Base-by-base conservation (phyloP, 176 grass and related monocot genomes). In the Aegilops umbellulata region DNA sequence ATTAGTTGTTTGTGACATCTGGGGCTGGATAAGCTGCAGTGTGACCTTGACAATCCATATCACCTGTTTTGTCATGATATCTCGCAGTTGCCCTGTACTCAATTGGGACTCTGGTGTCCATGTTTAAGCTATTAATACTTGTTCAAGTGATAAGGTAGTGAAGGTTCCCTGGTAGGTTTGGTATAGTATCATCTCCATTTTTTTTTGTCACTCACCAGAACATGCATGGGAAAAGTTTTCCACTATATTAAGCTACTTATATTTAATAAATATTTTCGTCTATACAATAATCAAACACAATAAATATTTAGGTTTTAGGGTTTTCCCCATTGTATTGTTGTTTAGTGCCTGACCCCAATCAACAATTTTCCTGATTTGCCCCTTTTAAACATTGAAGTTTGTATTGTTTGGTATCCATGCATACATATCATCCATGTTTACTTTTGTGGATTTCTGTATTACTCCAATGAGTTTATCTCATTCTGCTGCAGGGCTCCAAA, bases 1-100 rank as follows among this genome's bases (percentile, higher is more conserved):
- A 73, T 44, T 44, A n/a, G 38, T 46, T 46, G 69, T 73, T 73
- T 73, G 69, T 12, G 41, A 73, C 69, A 72, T 72, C 69, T 72
- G n/a, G 13, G 19, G 22, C 36, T 41, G 36, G 39, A 72, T n/a
- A 72, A 72, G 22, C 13, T 42, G 22, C 36, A 72, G 69, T 72
- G 22, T 72, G 39, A 24, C 22, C 69, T 72, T 14, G 38, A 42
- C 36, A 71, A 42, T 72, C 69, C 35, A 41, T 71, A 35, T 30
- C 22, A 41, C 4, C 4, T 71, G 35, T 71, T 2, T 71, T 71
- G 10, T 41, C 6, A 42, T 10, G 2, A 22, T 25, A 22, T 73
- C 36, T 73, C 14, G 10, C 36, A 41, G 61, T 63, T 63, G 57
- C 11, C 69, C 36, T 73, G 22, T 25, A 73, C 69, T 72, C 22